Conservation (phyloP, 2,329 filamentous ascomycete genomes). For the Macrophomina pseudophaseolina region DNA sequence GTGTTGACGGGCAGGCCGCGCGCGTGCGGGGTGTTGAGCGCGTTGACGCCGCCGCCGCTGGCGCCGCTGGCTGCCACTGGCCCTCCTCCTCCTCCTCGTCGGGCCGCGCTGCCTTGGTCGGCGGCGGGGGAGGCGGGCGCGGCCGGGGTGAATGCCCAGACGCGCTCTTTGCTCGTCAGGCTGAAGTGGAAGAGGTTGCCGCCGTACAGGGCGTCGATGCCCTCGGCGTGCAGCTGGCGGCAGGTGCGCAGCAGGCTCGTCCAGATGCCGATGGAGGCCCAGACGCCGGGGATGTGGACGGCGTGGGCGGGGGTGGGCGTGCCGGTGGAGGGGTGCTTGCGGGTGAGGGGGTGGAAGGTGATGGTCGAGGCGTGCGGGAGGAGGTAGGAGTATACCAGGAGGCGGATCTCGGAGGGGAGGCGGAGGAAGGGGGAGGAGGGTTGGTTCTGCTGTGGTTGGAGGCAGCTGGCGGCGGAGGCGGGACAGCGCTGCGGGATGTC, state of each 20-base stretch:
- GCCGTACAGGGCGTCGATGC: conserved; percentile 29
- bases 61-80: too few relatives aligned
- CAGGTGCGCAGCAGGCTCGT: conserved; percentile 27
- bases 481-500: not conserved
- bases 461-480: not conserved
- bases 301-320: conserved; percentile 9
- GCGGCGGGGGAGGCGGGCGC: not conserved
- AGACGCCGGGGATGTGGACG: conserved; percentile 7
- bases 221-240: conserved; percentile 31
- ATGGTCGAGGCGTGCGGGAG: conserved; percentile 26
- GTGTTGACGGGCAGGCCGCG: conserved; percentile 26
- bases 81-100: not conserved
- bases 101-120: not conserved
- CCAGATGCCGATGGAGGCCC: conserved; percentile 13
- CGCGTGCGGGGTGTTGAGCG: conserved; percentile 7
- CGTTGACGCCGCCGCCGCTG: not conserved
- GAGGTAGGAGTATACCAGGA: conserved; percentile 26
- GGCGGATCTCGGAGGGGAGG: conserved; percentile 26
- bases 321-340: conserved; percentile 8
- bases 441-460: not conserved
- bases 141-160: conserved; percentile 5
- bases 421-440: conserved; percentile 9
- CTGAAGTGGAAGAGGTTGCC: conserved; percentile 31
- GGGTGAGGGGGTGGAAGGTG: conserved; percentile 15
- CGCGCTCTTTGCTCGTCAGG: conserved; percentile 19